Evolutionary conservation across 2,329 filamentous ascomycete genomes (phyloP).

Genomic region (Cladophialophora chaetospira): DNA sequence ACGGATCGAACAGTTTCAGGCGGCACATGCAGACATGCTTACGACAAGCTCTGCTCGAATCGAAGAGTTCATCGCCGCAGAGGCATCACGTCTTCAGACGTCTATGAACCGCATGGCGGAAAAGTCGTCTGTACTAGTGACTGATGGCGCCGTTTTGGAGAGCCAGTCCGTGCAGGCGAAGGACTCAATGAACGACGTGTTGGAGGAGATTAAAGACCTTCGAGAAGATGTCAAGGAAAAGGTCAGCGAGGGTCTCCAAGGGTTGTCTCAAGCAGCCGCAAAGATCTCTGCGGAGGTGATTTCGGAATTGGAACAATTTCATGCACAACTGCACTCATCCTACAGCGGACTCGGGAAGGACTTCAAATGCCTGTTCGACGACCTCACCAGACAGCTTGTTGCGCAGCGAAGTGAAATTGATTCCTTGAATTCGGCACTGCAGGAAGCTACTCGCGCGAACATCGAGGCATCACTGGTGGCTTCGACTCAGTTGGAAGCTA

Average conservation of each 20-base stretch:
- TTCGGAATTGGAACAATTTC: constrained; percentile 80
- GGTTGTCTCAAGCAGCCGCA: constrained; percentile 80
- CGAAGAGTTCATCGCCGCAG: constrained; percentile 72
- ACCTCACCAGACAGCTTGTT: constrained; percentile 71
- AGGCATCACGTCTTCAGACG: constrained; percentile 69
- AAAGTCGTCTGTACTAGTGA: constrained; percentile 67
- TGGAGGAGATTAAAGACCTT: constrained; percentile 89
- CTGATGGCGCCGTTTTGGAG: constrained; percentile 68
- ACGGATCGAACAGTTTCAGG: constrained; percentile 71
- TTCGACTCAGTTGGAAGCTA: constrained; percentile 66
- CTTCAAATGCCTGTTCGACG: constrained; percentile 83
- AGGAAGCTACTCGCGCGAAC: constrained; percentile 67
- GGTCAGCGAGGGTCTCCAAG: constrained; percentile 80
- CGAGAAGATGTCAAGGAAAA: constrained; percentile 84
- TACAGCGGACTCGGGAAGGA: constrained; percentile 83
- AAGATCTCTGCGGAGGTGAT: constrained; percentile 88
- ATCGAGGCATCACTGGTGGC: constrained; percentile 69
- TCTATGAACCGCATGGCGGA: constrained; percentile 71
- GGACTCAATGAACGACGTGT: constrained; percentile 83
- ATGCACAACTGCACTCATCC: constrained; percentile 77
- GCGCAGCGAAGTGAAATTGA: constrained; percentile 77
- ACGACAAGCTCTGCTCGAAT: constrained; percentile 69
- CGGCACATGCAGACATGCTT: constrained; percentile 72
- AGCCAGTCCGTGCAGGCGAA: constrained; percentile 57
- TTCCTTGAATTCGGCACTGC: constrained; percentile 69